Evolutionary conservation across 2,329 filamentous ascomycete genomes (phyloP).

Genomic region (Aspergillus brasiliensis): DNA sequence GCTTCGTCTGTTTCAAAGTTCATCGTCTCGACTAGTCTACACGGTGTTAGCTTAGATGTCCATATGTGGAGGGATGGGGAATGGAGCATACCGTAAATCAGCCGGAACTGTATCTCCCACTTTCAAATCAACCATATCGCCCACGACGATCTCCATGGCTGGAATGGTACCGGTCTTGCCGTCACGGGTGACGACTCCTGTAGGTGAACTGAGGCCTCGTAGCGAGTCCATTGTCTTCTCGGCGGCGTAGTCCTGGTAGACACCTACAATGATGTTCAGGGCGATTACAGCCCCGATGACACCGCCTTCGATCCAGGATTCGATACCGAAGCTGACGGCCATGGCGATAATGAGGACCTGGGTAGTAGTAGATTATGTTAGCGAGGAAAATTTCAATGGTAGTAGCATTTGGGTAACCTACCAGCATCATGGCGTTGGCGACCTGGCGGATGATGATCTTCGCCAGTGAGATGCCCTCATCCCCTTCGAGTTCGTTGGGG

Average conservation of each 20-base stretch:
- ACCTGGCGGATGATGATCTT: constrained; percentile 69
- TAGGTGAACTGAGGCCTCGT: constrained; percentile 59
- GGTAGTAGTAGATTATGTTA: background rate
- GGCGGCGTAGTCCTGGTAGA: constrained; percentile 63
- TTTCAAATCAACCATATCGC: constrained; percentile 59
- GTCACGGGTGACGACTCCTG: constrained; percentile 60
- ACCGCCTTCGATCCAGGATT: constrained; percentile 61
- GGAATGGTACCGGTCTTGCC: constrained; percentile 58
- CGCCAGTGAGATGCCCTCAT: constrained; percentile 64
- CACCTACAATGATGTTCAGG: constrained; percentile 61
- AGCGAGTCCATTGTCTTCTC: constrained; percentile 65
- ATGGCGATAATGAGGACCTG: constrained; percentile 77
- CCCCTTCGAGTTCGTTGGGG: constrained; percentile 67
- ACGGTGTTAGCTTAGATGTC: constrained; percentile 1
- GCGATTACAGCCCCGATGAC: constrained; percentile 62
- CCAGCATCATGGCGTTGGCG: constrained; percentile 70
- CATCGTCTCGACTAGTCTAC: constrained; percentile 59
- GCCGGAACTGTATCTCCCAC: constrained; percentile 66
- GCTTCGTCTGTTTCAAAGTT: constrained; percentile 76
- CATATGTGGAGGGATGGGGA: constrained; percentile 26
- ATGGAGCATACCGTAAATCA: constrained; percentile 54
- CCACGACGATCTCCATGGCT: constrained; percentile 63
- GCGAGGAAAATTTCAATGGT: background rate
- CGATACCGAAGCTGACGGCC: constrained; percentile 61
- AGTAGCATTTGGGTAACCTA: constrained; percentile 33